A percentile compares a stretch with the other conserved stretches of the same genome.
Evolutionary conservation across 768 basidiomycete genomes (phyloP).

Genomic region (Hysterangium stoloniferum): DNA sequence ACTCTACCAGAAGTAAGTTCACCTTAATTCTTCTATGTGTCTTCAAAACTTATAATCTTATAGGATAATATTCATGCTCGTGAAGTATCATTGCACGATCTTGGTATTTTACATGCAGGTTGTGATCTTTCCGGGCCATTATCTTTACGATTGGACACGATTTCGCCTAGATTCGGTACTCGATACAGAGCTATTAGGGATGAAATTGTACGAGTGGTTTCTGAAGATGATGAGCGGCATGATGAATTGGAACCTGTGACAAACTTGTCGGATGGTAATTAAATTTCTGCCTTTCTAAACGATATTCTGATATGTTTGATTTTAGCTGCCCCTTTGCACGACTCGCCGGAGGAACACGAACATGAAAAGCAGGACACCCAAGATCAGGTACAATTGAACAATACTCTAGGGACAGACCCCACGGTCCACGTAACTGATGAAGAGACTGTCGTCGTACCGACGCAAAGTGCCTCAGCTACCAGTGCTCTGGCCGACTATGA

Average conservation of each 20-base stretch:
- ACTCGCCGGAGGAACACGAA: not conserved
- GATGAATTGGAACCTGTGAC: not conserved
- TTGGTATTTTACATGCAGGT: constrained; percentile 8
- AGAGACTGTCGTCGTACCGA: too few relatives aligned
- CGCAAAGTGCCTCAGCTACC: not conserved
- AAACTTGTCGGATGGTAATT: not conserved
- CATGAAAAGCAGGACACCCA: not conserved
- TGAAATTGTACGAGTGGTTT: constrained; percentile 8
- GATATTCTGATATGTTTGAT: not conserved
- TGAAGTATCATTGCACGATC: constrained; percentile 11
- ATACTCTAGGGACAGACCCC: too few relatives aligned
- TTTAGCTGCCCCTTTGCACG: not conserved
- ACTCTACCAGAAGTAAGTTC: constrained; percentile 7
- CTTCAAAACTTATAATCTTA: not conserved
- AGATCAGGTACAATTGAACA: not conserved
- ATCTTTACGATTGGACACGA: constrained; percentile 8
- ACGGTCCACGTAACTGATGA: too few relatives aligned
- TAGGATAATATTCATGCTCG: constrained; percentile 11
- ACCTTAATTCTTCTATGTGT: not conserved
- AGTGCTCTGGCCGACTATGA: too few relatives aligned
- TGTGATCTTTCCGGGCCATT: constrained; percentile 7
- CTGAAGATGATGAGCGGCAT: constrained; percentile 7
- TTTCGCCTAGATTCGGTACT: constrained; percentile 10
- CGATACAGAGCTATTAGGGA: constrained; percentile 11
- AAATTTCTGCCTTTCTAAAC: not conserved